Evolutionary conservation across 2,329 filamentous ascomycete genomes (phyloP), one percentile per base, ranked within the genome.

Genomic region (Xenosphaeropsis pyriputrescens): DNA sequence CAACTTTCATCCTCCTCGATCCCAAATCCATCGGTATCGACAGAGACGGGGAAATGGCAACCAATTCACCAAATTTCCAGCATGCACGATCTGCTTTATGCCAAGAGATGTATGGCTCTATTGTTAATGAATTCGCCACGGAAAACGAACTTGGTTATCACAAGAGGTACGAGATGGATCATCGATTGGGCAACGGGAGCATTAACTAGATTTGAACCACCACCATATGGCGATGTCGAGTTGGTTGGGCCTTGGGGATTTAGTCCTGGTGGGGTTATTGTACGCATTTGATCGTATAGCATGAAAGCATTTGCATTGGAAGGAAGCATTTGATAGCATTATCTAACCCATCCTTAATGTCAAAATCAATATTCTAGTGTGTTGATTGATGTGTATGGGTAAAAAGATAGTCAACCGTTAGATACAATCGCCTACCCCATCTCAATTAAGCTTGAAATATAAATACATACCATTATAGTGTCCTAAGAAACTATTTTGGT

Each of bases 61-160:
- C 71, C 71, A 2, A 55, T 60, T 37, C 74, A 70, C 70, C 67
- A 67, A 5, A 56, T 9, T 7, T 32, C 30, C 30, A 14, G 13
- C 30, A 63, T 63, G 26, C 70, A 75, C 53, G 71, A 75, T 46
- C 61, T 72, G 54, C 57, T 73, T 18, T 75, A 75, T 42, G 71
- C 71, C 37, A 72, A 70, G 52, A 59, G 72, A 8, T 75, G 71
- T 54, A 73, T 73, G 52, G 65, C 67, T n/a, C 67, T 72, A 36
- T 57, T 75, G 8, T 59, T 72, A 17, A 70, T 68, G 51, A 61
- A 67, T 40, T 69, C 65, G 41, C 72, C 72, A 17, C 60, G 71
- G 37, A 74, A 75, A 51, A 69, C 63, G 42, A 70, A 72, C 47
- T 70, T 69, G 45, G 64, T 75, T 40, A 64, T 75, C 47, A 61